Evolutionary conservation across 202 grass and related monocot genomes (phyloP), one percentile per base, ranked within the genome.

Genomic region (Schoenoplectus tabernaemontani): DNA sequence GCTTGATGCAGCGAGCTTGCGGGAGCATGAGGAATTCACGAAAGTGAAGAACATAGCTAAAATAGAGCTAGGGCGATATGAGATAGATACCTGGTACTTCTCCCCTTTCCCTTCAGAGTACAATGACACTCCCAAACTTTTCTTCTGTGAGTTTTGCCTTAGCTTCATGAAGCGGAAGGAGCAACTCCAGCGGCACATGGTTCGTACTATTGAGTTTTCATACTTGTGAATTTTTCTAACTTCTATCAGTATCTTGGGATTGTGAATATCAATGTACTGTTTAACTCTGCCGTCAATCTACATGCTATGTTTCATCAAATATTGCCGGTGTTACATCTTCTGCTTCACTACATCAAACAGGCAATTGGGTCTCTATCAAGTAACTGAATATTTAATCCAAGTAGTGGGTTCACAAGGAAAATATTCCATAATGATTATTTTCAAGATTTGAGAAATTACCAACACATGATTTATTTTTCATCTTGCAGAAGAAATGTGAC

Each of bases 91-190:
- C 20, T 99, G 96, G 96, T 99, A 99, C 85, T 99, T 96, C 85
- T 99, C 96, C 48, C 96, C 96, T 64, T 99, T 99, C 85, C 96
- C 96, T 57, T 86, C 96, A 72, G 96, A 96, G 79, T 96, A 99
- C 58, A 99, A 95, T 67, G 96, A 99, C 82, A 90, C 90, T 57
- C 81, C 88, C 23, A 99, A 96, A 82, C 85, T 99, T 28, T 99
- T 87, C 68, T 99, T 99, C 62, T 99, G 96, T 82, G 96, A 99
- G 71, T 96, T 99, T 85, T 99, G 96, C 79, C 96, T 99, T 64
- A 99, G 92, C 83, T 99, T 99, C 71, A 93, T 99, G 96, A 99
- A 99, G 84, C 90, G 92, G 71, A 99, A 99, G 79, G 96, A 99
- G 84, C 96, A 99, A 78, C 92, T 99, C 83, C 96, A 99, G 82